These are phyloP conservation scores for Lasiodiplodia sp. DNA, from an alignment of 2,329 filamentous ascomycete genomes.

Conservation along the genomic window DNA sequence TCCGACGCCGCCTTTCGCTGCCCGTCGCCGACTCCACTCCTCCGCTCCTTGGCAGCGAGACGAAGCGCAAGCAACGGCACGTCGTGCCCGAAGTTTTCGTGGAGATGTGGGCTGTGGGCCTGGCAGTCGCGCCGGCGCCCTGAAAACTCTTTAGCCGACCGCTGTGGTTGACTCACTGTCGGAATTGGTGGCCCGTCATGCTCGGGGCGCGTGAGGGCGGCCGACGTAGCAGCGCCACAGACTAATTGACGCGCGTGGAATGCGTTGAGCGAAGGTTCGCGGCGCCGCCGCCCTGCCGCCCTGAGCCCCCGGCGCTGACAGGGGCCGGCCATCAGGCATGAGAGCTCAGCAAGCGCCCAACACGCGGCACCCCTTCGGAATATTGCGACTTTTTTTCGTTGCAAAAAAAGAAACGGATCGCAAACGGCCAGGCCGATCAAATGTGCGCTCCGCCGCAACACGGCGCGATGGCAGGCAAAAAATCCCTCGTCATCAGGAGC, in stretches of 20 bases:
- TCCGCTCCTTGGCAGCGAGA: constrained; percentile 28
- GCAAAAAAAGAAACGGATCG: constrained; percentile 22
- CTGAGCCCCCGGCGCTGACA: constrained; percentile 3
- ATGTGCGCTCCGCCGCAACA: background rate
- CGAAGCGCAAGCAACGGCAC: constrained; percentile 19
- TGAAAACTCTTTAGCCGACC: constrained; percentile 29
- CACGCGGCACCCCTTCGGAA: constrained; percentile 28
- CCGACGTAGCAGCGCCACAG: constrained; percentile 1
- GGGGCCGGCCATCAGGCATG: constrained; percentile 19
- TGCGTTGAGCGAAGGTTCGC: constrained; percentile 23
- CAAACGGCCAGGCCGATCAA: constrained; percentile 19
- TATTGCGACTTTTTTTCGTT: constrained; percentile 17
- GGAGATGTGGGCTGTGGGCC: constrained; percentile 24
- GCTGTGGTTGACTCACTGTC: constrained; percentile 13
- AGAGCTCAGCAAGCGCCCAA: constrained; percentile 26
- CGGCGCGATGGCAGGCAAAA: constrained; percentile 4
- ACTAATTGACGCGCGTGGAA: constrained; percentile 11
- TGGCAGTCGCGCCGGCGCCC: background rate
- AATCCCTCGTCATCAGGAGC: background rate
- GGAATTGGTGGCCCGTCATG: background rate
- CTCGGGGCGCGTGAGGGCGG: background rate
- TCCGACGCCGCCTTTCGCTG: constrained; percentile 20
- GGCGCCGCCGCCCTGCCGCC: constrained; percentile 9
- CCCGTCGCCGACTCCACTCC: constrained; percentile 23
- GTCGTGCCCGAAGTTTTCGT: constrained; percentile 23